phyloP scores from a whole-genome alignment of 805 yeast species.

The Starmerella vitae region DNA sequence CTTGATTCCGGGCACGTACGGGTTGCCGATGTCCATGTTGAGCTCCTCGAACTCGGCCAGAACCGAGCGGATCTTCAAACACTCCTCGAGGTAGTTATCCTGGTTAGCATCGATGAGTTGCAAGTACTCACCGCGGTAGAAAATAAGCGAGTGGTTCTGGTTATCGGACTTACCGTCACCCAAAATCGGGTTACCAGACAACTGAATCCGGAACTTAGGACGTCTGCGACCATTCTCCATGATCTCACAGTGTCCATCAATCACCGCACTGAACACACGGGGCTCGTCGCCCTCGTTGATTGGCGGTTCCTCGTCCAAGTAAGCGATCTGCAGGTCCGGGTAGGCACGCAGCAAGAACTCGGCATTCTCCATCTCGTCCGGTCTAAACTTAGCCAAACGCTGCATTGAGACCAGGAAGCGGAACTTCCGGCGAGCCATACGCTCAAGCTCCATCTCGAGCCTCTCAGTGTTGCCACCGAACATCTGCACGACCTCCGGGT shows the following conservation, averaged over 20 bases:
- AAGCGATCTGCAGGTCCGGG: slow-evolving; percentile 68
- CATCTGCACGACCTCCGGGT: slow-evolving; percentile 91
- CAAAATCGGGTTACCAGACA: slow-evolving; percentile 86
- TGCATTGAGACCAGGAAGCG: slow-evolving; percentile 79
- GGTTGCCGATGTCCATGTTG: slow-evolving; percentile 37
- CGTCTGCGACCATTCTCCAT: slow-evolving; percentile 46
- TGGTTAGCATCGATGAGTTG: slow-evolving; percentile 95
- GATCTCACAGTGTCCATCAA: slow-evolving; percentile 44
- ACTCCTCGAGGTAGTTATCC: slow-evolving; percentile 89
- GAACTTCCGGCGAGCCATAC: slow-evolving; percentile 69
- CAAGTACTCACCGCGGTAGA: slow-evolving; percentile 85
- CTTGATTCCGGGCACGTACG: slow-evolving; percentile 45
- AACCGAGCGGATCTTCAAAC: slow-evolving; percentile 76
- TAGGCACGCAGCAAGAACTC: slow-evolving; percentile 54
- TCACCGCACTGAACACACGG: slow-evolving; percentile 52
- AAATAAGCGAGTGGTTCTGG: slow-evolving; percentile 76
- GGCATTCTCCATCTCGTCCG: slow-evolving; percentile 54
- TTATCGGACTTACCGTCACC: slow-evolving; percentile 97
- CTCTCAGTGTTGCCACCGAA: slow-evolving; percentile 98
- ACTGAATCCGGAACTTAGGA: slow-evolving; percentile 51
- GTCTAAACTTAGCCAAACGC: slow-evolving; percentile 50
- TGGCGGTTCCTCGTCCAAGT: slow-evolving; percentile 78
- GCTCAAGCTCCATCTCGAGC: slow-evolving; percentile 81
- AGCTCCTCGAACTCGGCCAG: slow-evolving; percentile 84
- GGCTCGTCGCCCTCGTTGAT: slow-evolving; percentile 34